Evolutionary conservation across 2,329 filamentous ascomycete species (phyloP).

Genomic region (Teratosphaeria gauchensis): DNA sequence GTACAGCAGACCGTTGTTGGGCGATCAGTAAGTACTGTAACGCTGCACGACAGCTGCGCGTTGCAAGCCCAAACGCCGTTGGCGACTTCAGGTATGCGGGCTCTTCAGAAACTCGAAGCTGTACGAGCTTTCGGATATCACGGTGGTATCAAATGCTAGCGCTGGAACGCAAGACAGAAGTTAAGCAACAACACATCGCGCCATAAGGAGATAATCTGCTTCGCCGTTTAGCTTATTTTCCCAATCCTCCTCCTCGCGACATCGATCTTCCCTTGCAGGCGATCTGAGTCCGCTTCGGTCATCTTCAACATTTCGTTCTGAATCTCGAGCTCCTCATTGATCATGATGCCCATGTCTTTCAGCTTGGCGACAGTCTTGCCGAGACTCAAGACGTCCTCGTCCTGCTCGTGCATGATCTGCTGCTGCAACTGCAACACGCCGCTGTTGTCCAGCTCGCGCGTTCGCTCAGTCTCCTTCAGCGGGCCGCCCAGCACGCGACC

Average conservation of each 20-base stretch:
- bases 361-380: slow-evolving; percentile 61
- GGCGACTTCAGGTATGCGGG: neutral
- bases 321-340: slow-evolving; percentile 61
- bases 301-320: slow-evolving; percentile 62
- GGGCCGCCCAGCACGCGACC: slow-evolving; percentile 65
- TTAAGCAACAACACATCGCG: neutral
- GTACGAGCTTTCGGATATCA: neutral
- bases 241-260: slow-evolving; percentile 64
- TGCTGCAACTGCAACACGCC: slow-evolving; percentile 66
- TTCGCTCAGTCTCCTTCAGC: slow-evolving; percentile 62
- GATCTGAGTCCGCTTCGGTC: slow-evolving; percentile 56
- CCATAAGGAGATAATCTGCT: neutral
- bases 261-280: slow-evolving; percentile 58
- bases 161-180: slow-evolving; percentile 6
- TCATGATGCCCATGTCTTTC: slow-evolving; percentile 67
- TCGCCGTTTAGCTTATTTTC: slow-evolving; percentile 42
- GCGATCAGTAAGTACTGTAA: neutral
- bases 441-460: slow-evolving; percentile 64
- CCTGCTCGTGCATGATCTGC: slow-evolving; percentile 65
- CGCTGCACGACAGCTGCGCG: neutral
- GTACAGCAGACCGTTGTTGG: neutral
- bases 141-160: neutral
- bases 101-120: neutral
- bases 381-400: slow-evolving; percentile 60
- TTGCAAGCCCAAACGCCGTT: neutral